Percentiles rank a stretch among this genome's conserved stretches.
phyloP scores from a whole-genome alignment of 768 basidiomycete species.

The Russula foetens region DNA sequence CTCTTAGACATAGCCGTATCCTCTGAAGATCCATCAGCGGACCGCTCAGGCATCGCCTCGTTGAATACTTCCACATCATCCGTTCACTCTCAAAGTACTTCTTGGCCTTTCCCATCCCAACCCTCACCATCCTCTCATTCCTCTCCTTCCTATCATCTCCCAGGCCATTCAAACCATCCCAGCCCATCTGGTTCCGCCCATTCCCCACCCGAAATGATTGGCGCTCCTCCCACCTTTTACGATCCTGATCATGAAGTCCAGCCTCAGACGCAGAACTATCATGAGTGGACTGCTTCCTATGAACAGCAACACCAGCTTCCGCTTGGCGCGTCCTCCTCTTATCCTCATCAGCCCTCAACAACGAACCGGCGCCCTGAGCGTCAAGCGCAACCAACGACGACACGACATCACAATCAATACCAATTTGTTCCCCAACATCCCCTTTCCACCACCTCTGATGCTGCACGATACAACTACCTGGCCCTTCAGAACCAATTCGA shows the following conservation, averaged over 20 bases:
- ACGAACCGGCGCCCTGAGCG: neutral
- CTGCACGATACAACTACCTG: neutral
- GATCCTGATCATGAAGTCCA: conserved; percentile 15
- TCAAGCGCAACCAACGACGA: neutral
- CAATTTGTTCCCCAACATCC: conserved; percentile 12
- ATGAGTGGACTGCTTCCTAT: neutral
- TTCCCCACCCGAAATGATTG: conserved; percentile 20
- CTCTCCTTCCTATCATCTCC: neutral
- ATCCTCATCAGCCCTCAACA: neutral
- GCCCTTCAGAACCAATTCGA: neutral
- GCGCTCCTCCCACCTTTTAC: conserved; percentile 19
- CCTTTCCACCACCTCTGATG: neutral
- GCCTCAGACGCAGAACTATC: conserved; percentile 9
- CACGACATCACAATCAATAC: conserved; percentile 7
- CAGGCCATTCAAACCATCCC: neutral
- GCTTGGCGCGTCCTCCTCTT: neutral
- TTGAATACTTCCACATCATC: neutral
- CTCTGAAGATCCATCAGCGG: neutral
- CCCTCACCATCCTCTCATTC: neutral
- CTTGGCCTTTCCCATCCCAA: conserved; percentile 2
- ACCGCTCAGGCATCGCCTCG: conserved; percentile 4
- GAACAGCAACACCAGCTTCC: neutral
- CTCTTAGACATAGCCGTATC: neutral
- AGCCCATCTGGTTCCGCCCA: neutral
- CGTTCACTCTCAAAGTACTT: neutral